Evolutionary conservation across 2,329 filamentous ascomycete genomes (phyloP), one percentile per base, ranked within the genome.

Genomic region (Ascochyta clinopodiicola): DNA sequence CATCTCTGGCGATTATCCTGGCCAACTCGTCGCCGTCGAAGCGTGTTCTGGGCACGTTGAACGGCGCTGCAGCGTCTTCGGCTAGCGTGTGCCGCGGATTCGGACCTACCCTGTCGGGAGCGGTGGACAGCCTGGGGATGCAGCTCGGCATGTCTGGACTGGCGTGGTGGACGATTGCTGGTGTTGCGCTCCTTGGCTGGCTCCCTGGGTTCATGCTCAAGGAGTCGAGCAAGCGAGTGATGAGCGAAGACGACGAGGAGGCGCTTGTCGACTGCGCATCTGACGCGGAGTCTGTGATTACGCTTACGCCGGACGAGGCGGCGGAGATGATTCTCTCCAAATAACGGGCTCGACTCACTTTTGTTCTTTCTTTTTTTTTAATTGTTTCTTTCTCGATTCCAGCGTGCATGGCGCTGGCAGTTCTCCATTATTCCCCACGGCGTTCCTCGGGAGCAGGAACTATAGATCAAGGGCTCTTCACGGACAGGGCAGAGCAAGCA

Each of bases 111-210:
- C 79, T 97, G 3, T 96, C 93, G 3, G 95, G 95, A 1, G 80
- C 92, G 25, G 82, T 98, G 22, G 96, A 96, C 76, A 86, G 92
- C 4, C 80, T 88, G 47, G 95, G 95, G 45, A 83, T 96, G 32
- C 83, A 87, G 62, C 83, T 88, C 6, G 92, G 93, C 32, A 94
- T 92, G 72, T 94, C 92, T 4, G 92, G 92, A 19, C 81, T 97
- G 31, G 89, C 92, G 0, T 99, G 95, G 94, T 99, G 95, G 95
- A 88, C 87, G 59, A 93, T 89, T 62, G 91, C 89, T 8, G 68
- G 89, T 3, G 86, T 97, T 29, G 91, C 92, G 31, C 77, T 91
- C 10, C 75, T 86, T 13, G 95, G 93, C 40, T 75, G 73, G 70
- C 60, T 67, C 17, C 73, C 73, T 12, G 69, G 71, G 5, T 63